A percentile compares a stretch with the other conserved stretches of the same genome.
phyloP scores from a whole-genome alignment of 768 basidiomycete species.

The Boletus patriciae region DNA sequence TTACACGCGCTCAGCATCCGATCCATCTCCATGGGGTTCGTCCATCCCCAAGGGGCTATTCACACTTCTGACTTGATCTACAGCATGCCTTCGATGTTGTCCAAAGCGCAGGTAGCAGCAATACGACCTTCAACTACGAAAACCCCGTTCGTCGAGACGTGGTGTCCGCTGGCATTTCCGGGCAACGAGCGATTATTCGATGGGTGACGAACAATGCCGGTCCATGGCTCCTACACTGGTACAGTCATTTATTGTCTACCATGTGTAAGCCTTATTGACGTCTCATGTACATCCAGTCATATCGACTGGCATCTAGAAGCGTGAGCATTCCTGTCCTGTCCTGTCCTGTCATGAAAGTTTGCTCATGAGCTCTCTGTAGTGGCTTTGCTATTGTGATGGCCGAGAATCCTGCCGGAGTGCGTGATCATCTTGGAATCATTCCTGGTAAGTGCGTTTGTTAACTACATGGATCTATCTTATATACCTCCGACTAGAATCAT shows the following conservation, averaged over 20 bases:
- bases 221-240: conserved; percentile 51
- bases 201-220: conserved; percentile 66
- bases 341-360: background rate
- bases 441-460: conserved; percentile 11
- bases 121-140: conserved; percentile 30
- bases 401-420: conserved; percentile 21
- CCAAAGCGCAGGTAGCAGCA: conserved; percentile 26
- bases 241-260: background rate
- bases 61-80: background rate
- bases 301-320: conserved; percentile 32
- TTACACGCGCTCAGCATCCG: conserved; percentile 22
- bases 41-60: background rate
- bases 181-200: conserved; percentile 51
- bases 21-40: conserved; percentile 34
- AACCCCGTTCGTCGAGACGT: conserved; percentile 40
- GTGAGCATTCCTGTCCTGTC: conserved; percentile 7
- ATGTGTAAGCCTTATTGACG: background rate
- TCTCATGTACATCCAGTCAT: conserved; percentile 19
- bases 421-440: conserved; percentile 8
- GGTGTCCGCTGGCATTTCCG: conserved; percentile 21
- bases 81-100: conserved; percentile 40
- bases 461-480: background rate
- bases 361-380: conserved; percentile 9
- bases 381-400: conserved; percentile 31
- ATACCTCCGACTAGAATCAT: conserved; percentile 16